These are phyloP conservation scores for Plenodomus biglobosus DNA, from an alignment of 2,329 filamentous ascomycete species.

Conservation along the genomic window DNA sequence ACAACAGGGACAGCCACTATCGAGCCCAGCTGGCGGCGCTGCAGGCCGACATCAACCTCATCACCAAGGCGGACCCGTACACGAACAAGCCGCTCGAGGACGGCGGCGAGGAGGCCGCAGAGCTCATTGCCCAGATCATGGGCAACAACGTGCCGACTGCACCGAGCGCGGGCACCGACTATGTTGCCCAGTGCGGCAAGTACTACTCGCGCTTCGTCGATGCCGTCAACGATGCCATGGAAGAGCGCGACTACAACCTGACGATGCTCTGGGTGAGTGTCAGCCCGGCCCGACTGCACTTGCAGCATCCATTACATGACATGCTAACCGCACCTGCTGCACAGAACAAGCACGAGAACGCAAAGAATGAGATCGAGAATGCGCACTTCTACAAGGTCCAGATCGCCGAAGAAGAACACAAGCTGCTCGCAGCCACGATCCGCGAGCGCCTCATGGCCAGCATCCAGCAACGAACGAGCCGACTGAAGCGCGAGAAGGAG, in stretches of 20 bases:
- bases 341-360: conserved; percentile 60
- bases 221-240: conserved; percentile 83
- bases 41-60: conserved; percentile 86
- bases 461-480: conserved; percentile 59
- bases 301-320: too few species aligned
- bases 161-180: conserved; percentile 66
- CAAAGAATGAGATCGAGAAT: conserved; percentile 58
- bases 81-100: conserved; percentile 68
- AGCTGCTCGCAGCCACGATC: conserved; percentile 59
- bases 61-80: conserved; percentile 83
- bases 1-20: conserved; percentile 81
- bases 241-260: conserved; percentile 82
- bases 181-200: conserved; percentile 67
- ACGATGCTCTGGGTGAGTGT: conserved; percentile 73
- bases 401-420: conserved; percentile 65
- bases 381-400: conserved; percentile 61
- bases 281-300: not conserved
- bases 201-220: conserved; percentile 83
- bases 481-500: conserved; percentile 65
- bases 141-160: conserved; percentile 46
- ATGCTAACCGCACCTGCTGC: conserved; percentile 15
- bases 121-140: conserved; percentile 55
- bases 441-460: conserved; percentile 62
- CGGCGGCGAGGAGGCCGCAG: conserved; percentile 65
- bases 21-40: conserved; percentile 86